A percentile compares a stretch with the other conserved stretches of the same genome.
Evolutionary conservation across 768 basidiomycete species (phyloP).

Genomic region (Trametes elegans): DNA sequence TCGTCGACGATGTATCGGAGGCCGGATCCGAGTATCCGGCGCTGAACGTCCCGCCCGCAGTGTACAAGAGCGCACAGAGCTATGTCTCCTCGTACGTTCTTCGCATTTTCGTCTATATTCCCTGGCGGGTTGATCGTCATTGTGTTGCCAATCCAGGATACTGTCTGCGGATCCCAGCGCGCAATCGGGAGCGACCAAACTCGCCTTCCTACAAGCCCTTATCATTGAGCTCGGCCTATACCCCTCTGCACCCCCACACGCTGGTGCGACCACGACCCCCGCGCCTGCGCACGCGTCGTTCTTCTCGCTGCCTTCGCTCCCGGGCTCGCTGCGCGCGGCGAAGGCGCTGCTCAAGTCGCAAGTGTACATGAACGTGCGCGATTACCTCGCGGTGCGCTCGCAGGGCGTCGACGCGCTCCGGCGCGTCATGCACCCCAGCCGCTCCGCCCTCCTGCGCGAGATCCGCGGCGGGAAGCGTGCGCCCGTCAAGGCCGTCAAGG

Average conservation of each 20-base stretch:
- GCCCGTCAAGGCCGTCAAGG: constrained; percentile 59
- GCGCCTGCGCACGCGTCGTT: constrained; percentile 27
- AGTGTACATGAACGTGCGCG: constrained; percentile 69
- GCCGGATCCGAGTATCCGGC: constrained; percentile 33
- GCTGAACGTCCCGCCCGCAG: constrained; percentile 26
- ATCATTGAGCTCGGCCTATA: constrained; percentile 72
- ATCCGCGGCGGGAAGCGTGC: constrained; percentile 40
- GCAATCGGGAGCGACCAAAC: constrained; percentile 40
- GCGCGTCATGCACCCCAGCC: constrained; percentile 59
- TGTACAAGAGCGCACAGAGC: constrained; percentile 56
- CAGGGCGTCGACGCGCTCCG: constrained; percentile 63
- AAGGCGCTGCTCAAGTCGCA: constrained; percentile 61
- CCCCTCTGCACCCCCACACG: constrained; percentile 14
- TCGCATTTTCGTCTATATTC: constrained; percentile 20
- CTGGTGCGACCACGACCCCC: neutral
- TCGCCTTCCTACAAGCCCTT: constrained; percentile 68
- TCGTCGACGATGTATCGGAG: constrained; percentile 54
- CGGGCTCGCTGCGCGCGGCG: constrained; percentile 62
- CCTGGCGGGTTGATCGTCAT: neutral
- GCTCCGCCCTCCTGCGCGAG: constrained; percentile 58
- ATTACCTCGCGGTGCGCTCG: constrained; percentile 66
- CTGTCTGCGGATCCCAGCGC: constrained; percentile 45
- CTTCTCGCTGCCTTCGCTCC: constrained; percentile 46
- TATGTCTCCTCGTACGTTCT: constrained; percentile 58
- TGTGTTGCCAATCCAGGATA: neutral